Conservation (phyloP, 768 basidiomycete species). For the Mrakia blollopis region DNA sequence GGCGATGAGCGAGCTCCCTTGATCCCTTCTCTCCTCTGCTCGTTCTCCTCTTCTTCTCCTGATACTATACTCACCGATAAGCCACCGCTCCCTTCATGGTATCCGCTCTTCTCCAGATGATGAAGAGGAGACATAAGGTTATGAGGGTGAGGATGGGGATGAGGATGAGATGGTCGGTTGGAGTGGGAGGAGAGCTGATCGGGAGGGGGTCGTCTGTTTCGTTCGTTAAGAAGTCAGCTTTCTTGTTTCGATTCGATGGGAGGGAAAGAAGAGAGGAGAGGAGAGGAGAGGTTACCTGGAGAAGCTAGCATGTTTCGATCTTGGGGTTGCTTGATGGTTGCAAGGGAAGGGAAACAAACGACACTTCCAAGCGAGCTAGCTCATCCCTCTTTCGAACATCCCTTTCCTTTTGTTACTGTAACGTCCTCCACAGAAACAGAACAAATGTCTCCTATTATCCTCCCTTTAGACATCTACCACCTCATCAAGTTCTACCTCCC, state of each 20-base stretch:
- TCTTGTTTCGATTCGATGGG: too few relatives aligned
- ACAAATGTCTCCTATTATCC: too few relatives aligned
- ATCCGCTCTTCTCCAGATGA: not conserved
- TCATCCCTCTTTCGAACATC: too few relatives aligned
- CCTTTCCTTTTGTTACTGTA: too few relatives aligned
- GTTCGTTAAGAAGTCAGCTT: not conserved
- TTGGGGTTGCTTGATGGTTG: not conserved
- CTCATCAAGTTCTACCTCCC: not conserved
- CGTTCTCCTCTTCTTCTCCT: not conserved
- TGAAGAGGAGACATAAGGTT: not conserved
- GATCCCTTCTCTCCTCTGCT: not conserved
- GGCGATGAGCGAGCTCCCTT: slow-evolving; percentile 15
- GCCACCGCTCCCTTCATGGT: not conserved
- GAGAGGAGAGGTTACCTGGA: not conserved
- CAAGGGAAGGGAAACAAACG: too few relatives aligned
- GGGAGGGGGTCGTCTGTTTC: not conserved
- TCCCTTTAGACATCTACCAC: slow-evolving; percentile 1
- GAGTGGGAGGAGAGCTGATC: not conserved
- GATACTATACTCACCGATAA: not conserved
- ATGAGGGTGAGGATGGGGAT: not conserved
- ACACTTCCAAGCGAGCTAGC: not conserved
- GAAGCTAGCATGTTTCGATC: not conserved
- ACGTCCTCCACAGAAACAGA: too few relatives aligned
- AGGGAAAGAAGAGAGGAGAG: too few relatives aligned
- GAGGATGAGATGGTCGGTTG: not conserved